Evolutionary conservation across 331 rosid genomes (phyloP).

Genomic region (Stylosanthes scabra): DNA sequence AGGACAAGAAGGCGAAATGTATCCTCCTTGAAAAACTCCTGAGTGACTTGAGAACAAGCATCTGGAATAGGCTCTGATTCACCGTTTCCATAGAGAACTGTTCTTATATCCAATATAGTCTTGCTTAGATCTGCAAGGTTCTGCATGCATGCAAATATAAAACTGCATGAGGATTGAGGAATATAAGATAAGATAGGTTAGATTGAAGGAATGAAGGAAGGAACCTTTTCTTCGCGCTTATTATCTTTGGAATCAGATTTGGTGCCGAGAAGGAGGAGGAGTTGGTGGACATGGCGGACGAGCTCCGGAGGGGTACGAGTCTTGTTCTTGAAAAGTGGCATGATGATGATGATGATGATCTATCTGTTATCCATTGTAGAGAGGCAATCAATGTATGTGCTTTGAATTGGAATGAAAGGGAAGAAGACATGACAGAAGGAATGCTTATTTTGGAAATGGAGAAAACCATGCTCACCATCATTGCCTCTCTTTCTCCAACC

Average conservation of each 20-base stretch:
- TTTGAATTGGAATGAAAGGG: too few species aligned
- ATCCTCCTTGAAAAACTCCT: constrained; percentile 74
- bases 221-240: constrained; percentile 88
- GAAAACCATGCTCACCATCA: neutral
- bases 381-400: too few species aligned
- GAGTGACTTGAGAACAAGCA: constrained; percentile 77
- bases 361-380: neutral
- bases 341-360: constrained; percentile 43
- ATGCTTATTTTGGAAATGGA: too few species aligned
- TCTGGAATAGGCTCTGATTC: constrained; percentile 78
- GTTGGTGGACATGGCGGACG: constrained; percentile 75
- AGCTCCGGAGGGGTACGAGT: constrained; percentile 70
- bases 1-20: constrained; percentile 67
- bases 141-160: neutral
- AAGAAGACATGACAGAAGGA: too few species aligned
- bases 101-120: constrained; percentile 62
- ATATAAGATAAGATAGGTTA: neutral
- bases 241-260: constrained; percentile 41
- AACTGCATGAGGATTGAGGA: too few species aligned
- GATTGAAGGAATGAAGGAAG: too few species aligned
- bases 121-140: constrained; percentile 66
- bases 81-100: constrained; percentile 68
- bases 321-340: constrained; percentile 75
- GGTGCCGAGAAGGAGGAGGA: constrained; percentile 52
- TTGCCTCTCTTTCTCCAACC: neutral